Evolutionary conservation across 179 eudicot genomes (phyloP), one percentile per base, ranked within the genome.

Genomic region (Heliamphora pulchella): DNA sequence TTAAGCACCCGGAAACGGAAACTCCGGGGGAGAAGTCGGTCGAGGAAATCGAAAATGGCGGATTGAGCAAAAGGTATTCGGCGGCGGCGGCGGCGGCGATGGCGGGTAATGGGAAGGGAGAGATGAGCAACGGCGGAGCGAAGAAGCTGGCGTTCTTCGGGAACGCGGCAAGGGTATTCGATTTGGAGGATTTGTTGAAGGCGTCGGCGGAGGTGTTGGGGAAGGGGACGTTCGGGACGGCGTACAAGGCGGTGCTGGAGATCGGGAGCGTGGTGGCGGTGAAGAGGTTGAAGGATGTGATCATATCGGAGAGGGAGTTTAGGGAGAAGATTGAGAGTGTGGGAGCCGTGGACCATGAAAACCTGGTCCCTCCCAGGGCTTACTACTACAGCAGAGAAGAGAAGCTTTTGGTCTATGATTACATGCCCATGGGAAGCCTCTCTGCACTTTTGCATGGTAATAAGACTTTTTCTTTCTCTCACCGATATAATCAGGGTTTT

Each of bases 131-230:
- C 6, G 83, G 80, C 39, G 78, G 66, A 1, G 83, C 76, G n/a
- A 82, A 82, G 75, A 82, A 82, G 74, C 62, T 82, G 69, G 69
- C 74, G 48, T 82, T 82, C 62, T 82, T 82, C n/a, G 69, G 81
- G 48, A 72, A 72, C 15, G 47, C 74, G 31, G 54, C 67, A 5
- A 66, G 61, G 48, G 78, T 78, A 4, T 82, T 82, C 61, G 84
- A 82, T 78, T 78, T 82, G 61, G 84, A 82, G 61, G 84, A 82
- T 51, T 59, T 82, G 75, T 75, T 82, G 77, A 78, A 79, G 65
- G 84, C 84, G 20, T 82, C 84, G 62, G 84, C 84, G 39, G 84
- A 82, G 84, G 84, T 82, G 58, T 57, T 82, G 79, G 84, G 84
- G n/a, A 82, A 82, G 54, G 84, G 84, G 48, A 78, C 79, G 50